phyloP scores from a whole-genome alignment of 2,329 filamentous ascomycete genomes.

The Colletotrichum brevisporum region DNA sequence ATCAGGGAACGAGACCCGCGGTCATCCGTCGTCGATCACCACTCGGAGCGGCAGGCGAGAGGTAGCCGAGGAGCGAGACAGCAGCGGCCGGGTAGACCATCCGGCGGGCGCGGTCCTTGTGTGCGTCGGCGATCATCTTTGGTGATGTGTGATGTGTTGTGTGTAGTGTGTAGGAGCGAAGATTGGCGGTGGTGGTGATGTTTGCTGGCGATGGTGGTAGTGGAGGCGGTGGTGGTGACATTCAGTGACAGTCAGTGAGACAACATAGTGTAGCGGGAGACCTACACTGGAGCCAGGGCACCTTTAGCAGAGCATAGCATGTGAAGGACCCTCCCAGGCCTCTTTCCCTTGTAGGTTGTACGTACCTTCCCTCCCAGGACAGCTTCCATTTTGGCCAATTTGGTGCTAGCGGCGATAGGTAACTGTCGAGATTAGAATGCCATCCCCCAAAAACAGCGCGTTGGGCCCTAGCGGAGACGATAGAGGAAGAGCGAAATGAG shows the following conservation, averaged over 20 bases:
- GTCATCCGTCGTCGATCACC: conserved; percentile 15
- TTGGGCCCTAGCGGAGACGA: conserved; percentile 1
- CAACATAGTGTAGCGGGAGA: too few species aligned
- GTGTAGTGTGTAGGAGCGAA: conserved; percentile 4
- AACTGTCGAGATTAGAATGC: not conserved
- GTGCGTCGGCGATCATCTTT: not conserved
- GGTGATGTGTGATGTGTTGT: not conserved
- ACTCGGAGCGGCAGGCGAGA: not conserved
- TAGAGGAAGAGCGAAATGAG: not conserved
- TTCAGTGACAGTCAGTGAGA: too few species aligned
- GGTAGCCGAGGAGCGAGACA: not conserved
- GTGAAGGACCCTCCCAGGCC: too few species aligned
- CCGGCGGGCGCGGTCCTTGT: too few species aligned
- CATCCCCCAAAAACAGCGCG: not conserved
- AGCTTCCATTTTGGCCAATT: too few species aligned
- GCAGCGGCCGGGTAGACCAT: not conserved
- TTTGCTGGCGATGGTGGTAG: not conserved
- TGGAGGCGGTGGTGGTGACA: too few species aligned
- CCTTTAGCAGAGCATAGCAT: too few species aligned
- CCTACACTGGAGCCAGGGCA: too few species aligned
- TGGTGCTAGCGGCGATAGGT: too few species aligned
- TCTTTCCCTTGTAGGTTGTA: too few species aligned
- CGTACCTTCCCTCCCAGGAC: too few species aligned
- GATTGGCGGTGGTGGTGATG: not conserved
- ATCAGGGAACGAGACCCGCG: conserved; percentile 12